Percentiles rank a stretch among this genome's conserved stretches.
Evolutionary conservation across 225 moss, liverwort and hornwort species (phyloP).

Genomic region (Climacium dendroides): DNA sequence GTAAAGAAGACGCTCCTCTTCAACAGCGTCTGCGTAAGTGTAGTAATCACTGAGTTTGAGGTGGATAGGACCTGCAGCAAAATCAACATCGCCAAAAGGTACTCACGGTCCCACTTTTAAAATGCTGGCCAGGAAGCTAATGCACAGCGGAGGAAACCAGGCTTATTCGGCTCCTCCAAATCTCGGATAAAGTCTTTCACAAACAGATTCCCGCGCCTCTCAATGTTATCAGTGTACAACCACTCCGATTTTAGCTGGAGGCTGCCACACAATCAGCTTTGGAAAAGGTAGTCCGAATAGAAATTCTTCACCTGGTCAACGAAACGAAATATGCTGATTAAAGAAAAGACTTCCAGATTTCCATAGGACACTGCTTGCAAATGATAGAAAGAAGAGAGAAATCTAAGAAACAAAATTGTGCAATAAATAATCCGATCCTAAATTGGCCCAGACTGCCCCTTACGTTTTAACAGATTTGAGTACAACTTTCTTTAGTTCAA

Average conservation of each 20-base stretch:
- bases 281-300: slow-evolving; percentile 78
- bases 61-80: no score
- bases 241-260: slow-evolving; percentile 50
- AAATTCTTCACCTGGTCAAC: slow-evolving; percentile 51
- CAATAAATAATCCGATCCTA: neutral
- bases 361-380: neutral
- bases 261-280: slow-evolving; percentile 86
- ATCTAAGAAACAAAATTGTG: neutral
- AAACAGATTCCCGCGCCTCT: slow-evolving; percentile 24
- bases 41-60: no score
- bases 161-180: slow-evolving; percentile 74
- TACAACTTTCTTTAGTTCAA: neutral
- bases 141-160: no score
- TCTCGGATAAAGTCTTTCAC: slow-evolving; percentile 59
- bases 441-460: neutral
- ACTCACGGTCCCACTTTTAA: no score
- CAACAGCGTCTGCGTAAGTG: no score
- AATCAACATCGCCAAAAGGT: no score
- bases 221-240: slow-evolving; percentile 55
- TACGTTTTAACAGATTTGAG: neutral
- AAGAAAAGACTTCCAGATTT: neutral
- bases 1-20: no score
- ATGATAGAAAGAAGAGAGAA: neutral
- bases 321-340: neutral
- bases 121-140: no score